A percentile compares a stretch with the other conserved stretches of the same genome.
Conservation (phyloP, 1,139 yeast genomes). For the Candida sp. region DNA sequence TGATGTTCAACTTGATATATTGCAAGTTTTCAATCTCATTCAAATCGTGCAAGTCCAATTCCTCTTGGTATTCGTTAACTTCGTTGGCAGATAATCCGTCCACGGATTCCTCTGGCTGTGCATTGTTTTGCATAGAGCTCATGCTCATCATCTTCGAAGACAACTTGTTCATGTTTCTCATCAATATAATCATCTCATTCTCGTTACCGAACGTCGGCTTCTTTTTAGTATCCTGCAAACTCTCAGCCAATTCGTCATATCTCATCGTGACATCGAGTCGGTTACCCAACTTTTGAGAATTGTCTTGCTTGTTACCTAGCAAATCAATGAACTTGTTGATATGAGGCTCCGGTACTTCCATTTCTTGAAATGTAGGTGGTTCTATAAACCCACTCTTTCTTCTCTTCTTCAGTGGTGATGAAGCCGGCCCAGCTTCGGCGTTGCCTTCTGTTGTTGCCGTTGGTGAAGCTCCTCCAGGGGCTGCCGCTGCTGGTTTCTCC, state of each 20-base stretch:
- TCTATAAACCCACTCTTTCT: slow-evolving; percentile 5
- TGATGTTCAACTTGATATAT: slow-evolving; percentile 63
- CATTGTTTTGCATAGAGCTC: slow-evolving; percentile 20
- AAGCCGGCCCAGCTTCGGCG: slow-evolving; percentile 13
- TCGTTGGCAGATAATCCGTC: slow-evolving; percentile 30
- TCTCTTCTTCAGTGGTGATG: slow-evolving; percentile 3
- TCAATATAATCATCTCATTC: slow-evolving; percentile 70
- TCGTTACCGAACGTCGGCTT: slow-evolving; percentile 16
- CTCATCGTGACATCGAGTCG: slow-evolving; percentile 92
- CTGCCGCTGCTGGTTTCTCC: slow-evolving; percentile 4
- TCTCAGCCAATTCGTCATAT: slow-evolving; percentile 49
- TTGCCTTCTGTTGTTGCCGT: slow-evolving; percentile 13
- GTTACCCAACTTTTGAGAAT: slow-evolving; percentile 78
- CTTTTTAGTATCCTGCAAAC: slow-evolving; percentile 18
- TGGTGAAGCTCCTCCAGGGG: background rate
- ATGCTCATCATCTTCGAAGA: slow-evolving; percentile 81
- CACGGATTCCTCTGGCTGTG: slow-evolving; percentile 13
- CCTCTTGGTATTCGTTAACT: slow-evolving; percentile 45
- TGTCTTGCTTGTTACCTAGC: slow-evolving; percentile 81
- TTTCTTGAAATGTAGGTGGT: background rate
- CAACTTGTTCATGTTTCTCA: slow-evolving; percentile 88
- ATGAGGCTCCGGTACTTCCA: slow-evolving; percentile 10
- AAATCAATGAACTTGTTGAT: slow-evolving; percentile 73
- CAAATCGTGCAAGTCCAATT: slow-evolving; percentile 66
- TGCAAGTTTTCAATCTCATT: slow-evolving; percentile 53